Evolutionary conservation across 2,329 filamentous ascomycete species (phyloP).

Genomic region (Fusarium longipes): DNA sequence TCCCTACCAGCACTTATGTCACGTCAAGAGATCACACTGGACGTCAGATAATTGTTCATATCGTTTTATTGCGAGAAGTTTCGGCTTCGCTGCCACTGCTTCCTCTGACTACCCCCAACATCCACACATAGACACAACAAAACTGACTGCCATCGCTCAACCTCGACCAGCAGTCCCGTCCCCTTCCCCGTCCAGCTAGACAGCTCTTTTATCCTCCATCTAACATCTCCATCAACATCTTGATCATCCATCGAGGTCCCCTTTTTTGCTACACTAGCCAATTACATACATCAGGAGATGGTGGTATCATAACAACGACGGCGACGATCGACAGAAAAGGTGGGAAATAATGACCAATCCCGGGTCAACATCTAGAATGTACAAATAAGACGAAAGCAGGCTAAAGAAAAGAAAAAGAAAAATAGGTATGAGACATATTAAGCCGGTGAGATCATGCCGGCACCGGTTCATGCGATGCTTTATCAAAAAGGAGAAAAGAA

Average conservation of each 20-base stretch:
- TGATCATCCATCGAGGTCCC: slow-evolving; percentile 25
- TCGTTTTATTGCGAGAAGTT: slow-evolving; percentile 41
- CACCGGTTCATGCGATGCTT: slow-evolving; percentile 45
- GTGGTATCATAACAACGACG: slow-evolving; percentile 47
- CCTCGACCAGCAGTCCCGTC: slow-evolving; percentile 36
- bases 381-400: slow-evolving; percentile 45
- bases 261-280: slow-evolving; percentile 40
- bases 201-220: slow-evolving; percentile 21
- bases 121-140: slow-evolving; percentile 32
- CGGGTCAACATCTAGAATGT: slow-evolving; percentile 52
- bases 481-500: slow-evolving; percentile 40
- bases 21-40: not conserved
- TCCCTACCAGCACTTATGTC: not conserved
- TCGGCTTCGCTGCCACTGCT: slow-evolving; percentile 37
- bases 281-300: slow-evolving; percentile 51
- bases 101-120: slow-evolving; percentile 26
- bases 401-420: slow-evolving; percentile 21
- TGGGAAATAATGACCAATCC: slow-evolving; percentile 45
- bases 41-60: slow-evolving; percentile 22
- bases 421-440: slow-evolving; percentile 50
- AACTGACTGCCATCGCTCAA: slow-evolving; percentile 35
- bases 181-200: slow-evolving; percentile 23
- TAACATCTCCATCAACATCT: slow-evolving; percentile 31
- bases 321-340: slow-evolving; percentile 40
- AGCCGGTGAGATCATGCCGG: slow-evolving; percentile 48